These are phyloP conservation scores for Aspergillus sp. DNA, from an alignment of 2,329 filamentous ascomycete species.

Conservation along the genomic window DNA sequence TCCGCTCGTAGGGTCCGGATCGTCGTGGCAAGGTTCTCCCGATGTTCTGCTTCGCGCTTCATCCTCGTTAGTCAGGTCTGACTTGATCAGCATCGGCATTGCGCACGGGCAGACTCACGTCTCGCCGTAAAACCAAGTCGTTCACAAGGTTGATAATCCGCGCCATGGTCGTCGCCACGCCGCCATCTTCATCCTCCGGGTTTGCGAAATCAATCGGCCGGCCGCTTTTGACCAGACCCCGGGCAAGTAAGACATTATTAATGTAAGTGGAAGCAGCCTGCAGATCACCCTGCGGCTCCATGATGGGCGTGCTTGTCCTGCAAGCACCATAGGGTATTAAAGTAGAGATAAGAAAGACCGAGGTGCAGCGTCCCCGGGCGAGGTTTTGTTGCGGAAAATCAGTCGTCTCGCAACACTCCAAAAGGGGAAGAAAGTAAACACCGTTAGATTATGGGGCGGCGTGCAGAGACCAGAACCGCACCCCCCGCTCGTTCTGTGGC, in stretches of 20 bases:
- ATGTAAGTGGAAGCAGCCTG: slow-evolving; percentile 67
- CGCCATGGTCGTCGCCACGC: slow-evolving; percentile 72
- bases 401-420: slow-evolving; percentile 26
- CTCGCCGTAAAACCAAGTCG: slow-evolving; percentile 85
- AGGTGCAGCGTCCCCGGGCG: slow-evolving; percentile 2
- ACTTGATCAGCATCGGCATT: not conserved
- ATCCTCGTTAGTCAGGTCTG: slow-evolving; percentile 15
- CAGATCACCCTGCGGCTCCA: slow-evolving; percentile 54
- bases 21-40: slow-evolving; percentile 78
- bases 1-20: slow-evolving; percentile 77
- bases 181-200: slow-evolving; percentile 65
- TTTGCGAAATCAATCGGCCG: slow-evolving; percentile 75
- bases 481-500: slow-evolving; percentile 18
- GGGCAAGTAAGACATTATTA: slow-evolving; percentile 68
- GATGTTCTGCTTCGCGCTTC: slow-evolving; percentile 86
- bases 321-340: slow-evolving; percentile 25
- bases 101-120: slow-evolving; percentile 62
- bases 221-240: slow-evolving; percentile 64
- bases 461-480: slow-evolving; percentile 29
- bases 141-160: slow-evolving; percentile 92
- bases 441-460: slow-evolving; percentile 23
- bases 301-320: slow-evolving; percentile 35
- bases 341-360: slow-evolving; percentile 11
- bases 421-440: slow-evolving; percentile 53
- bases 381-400: slow-evolving; percentile 8